Evolutionary conservation across 768 basidiomycete genomes (phyloP).

Genomic region (Suillus paluster): DNA sequence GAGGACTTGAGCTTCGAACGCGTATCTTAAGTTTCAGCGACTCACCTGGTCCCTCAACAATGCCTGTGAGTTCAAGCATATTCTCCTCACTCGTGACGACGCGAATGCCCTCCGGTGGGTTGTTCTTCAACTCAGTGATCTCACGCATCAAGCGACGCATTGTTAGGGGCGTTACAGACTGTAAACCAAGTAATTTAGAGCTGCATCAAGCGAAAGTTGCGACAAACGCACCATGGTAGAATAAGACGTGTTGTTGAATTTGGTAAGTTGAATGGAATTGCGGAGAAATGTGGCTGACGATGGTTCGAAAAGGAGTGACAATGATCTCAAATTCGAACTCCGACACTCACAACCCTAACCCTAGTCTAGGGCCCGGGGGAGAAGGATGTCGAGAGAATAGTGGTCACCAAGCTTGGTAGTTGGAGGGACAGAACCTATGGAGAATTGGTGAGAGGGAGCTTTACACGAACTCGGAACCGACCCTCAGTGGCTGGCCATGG

Average conservation of each 20-base stretch:
- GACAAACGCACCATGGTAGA: too few relatives aligned
- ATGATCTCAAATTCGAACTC: conserved; percentile 30
- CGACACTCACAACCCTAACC: conserved; percentile 23
- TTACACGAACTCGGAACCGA: too few relatives aligned
- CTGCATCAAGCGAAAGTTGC: too few relatives aligned
- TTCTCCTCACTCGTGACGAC: conserved; percentile 87
- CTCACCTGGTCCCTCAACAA: conserved; percentile 90
- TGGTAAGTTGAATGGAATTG: background rate
- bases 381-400: background rate
- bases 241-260: background rate
- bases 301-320: conserved; percentile 23
- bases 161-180: conserved; percentile 55
- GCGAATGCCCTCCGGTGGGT: conserved; percentile 92
- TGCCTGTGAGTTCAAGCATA: conserved; percentile 83
- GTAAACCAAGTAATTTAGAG: background rate
- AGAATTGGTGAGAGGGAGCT: too few relatives aligned
- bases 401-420: too few relatives aligned
- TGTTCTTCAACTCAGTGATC: conserved; percentile 76
- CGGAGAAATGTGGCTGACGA: conserved; percentile 4
- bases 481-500: too few relatives aligned
- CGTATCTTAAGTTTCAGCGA: conserved; percentile 6
- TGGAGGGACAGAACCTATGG: too few relatives aligned
- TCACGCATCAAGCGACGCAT: conserved; percentile 91
- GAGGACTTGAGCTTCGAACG: conserved; percentile 15
- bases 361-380: conserved; percentile 11